Evolutionary conservation across 805 yeast species (phyloP).

Genomic region (Pichia occidentalis): DNA sequence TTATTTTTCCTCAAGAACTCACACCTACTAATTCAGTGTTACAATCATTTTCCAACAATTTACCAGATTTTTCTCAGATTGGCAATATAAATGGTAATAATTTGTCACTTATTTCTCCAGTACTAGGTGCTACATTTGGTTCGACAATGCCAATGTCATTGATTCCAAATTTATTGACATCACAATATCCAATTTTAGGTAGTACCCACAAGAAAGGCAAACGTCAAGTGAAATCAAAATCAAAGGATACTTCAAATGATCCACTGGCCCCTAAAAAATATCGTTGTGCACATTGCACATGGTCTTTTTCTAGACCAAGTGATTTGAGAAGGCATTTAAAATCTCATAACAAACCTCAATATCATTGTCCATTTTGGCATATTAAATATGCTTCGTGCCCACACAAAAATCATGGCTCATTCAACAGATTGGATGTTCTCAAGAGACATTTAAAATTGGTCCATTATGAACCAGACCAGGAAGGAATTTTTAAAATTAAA

Average conservation of each 20-base stretch:
- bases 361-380: constrained; percentile 69
- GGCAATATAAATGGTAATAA: neutral
- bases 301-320: constrained; percentile 66
- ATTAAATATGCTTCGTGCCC: constrained; percentile 54
- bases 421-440: constrained; percentile 66
- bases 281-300: constrained; percentile 44
- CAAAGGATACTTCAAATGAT: constrained; percentile 7
- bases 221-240: constrained; percentile 1
- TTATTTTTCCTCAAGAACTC: constrained; percentile 1
- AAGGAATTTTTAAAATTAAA: neutral
- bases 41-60: neutral
- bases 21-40: neutral
- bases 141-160: constrained; percentile 3
- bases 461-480: constrained; percentile 44
- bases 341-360: constrained; percentile 59
- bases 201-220: neutral
- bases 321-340: constrained; percentile 63
- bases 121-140: constrained; percentile 6
- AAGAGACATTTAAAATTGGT: constrained; percentile 67
- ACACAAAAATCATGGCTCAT: constrained; percentile 71
- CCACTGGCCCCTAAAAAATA: constrained; percentile 17
- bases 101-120: neutral
- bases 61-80: neutral
- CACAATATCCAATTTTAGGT: neutral
- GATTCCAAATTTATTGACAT: constrained; percentile 1